phyloP scores from a whole-genome alignment of 345 rosid species.

The Ricinus communis region DNA sequence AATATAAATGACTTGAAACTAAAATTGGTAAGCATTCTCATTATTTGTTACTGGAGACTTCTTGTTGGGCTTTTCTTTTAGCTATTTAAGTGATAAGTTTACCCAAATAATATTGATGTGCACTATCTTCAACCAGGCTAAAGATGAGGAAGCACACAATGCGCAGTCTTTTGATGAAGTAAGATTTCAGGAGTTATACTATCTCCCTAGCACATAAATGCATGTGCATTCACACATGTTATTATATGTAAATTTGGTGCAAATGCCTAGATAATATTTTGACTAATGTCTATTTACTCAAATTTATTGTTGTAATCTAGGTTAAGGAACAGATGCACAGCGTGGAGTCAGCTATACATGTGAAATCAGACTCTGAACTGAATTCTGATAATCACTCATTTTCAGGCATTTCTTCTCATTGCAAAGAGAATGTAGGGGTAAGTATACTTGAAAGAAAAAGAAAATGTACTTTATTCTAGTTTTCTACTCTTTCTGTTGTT shows the following conservation, averaged over 20 bases:
- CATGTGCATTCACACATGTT: neutral
- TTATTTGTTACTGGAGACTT: conserved; percentile 12
- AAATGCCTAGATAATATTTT: neutral
- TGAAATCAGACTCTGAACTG: conserved; percentile 30
- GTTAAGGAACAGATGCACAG: conserved; percentile 33
- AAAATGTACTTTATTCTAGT: neutral
- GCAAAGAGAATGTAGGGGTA: conserved; percentile 41
- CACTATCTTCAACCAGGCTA: conserved; percentile 44
- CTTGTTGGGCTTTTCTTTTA: neutral
- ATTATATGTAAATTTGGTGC: neutral
- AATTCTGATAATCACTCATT: conserved; percentile 28
- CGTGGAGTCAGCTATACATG: conserved; percentile 22
- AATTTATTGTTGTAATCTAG: conserved; percentile 32
- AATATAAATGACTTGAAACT: conserved; percentile 60
- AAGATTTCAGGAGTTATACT: conserved; percentile 36
- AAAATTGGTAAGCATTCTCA: conserved; percentile 56
- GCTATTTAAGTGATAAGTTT: neutral
- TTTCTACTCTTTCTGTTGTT: neutral
- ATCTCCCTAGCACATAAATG: neutral
- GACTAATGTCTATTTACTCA: conserved; percentile 12
- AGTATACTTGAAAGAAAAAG: conserved; percentile 9
- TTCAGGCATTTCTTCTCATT: conserved; percentile 25
- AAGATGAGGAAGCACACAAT: conserved; percentile 42
- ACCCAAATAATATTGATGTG: neutral
- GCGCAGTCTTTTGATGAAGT: conserved; percentile 40